Base-by-base conservation (phyloP, 1,284 basidiomycete genomes). In the Kalmanozyma brasiliensis region DNA sequence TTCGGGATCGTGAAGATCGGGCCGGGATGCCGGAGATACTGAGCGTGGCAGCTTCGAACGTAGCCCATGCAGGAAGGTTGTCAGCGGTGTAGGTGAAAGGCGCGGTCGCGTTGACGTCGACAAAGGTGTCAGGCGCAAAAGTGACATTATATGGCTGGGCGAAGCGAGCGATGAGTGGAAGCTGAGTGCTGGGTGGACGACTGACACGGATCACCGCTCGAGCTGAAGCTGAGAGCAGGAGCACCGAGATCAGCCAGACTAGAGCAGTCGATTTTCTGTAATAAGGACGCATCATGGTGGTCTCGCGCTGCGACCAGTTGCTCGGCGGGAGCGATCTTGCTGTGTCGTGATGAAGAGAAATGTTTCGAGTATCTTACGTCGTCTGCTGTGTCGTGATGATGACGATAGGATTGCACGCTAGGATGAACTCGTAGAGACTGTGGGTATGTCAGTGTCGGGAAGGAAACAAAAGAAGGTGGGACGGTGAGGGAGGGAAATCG, bases 61-160 rank as follows among this genome's bases (percentile, higher is more conserved):
- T 38, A 16, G 69, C 75, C 79, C 79, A 80, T 8, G 61, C 5
- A 1, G 79, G 77, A 13, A 80, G 57, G 4, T 70, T 73, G 3
- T 46, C 47, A 19, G 43, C 63, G 19, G 52, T 63, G 40, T 72
- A 62, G 3, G 53, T 43, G 7, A 72, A 56, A 16, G 64, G 55
- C 2, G 48, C 68, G 3, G 60, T 67, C 24, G 38, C 51, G 33
- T 67, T 41, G 20, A 34, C 34, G 16, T 62, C 60, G 8, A 51
- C 45, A 32, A 80, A 79, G 10, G 79, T 79, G 43, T 71, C 46
- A 10, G 49, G 20, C 24, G 69, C 53, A 34, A 80, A 74, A 8
- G 77, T 61, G 76, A 76, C 79, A 8, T 63, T 51, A 35, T 69
- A 80, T 1, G 69, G 53, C 20, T 57, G 48, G 4, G 71, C 74